Base-by-base conservation (phyloP, 1,284 basidiomycete genomes). In the Volvariella surrecta region DNA sequence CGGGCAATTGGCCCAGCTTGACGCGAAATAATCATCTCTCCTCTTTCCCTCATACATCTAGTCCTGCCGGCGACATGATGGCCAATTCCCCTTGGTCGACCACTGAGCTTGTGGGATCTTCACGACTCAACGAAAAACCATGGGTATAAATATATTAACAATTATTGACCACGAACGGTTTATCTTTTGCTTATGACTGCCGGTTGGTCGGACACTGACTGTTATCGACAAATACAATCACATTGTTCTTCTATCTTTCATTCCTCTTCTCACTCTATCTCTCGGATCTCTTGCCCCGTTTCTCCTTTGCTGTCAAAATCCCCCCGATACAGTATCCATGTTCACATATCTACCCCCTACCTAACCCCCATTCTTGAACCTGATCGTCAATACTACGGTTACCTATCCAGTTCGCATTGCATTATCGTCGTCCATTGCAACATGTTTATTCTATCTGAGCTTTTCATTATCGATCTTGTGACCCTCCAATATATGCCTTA, bases 1-100 rank as follows among this genome's bases (percentile, higher is more conserved):
- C 80, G 21, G 82, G 83, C 24, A 87, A 85, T 57, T 87, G 84
- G 84, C 79, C 68, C 37, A 73, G 62, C 52, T 67, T 82, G 50
- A 59, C 76, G 16, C 73, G 79, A 39, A 70, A 62, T 54, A 73
- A 62, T 54, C 71, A 73, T 55, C 67, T 77, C 46, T 63, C 71
- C 18, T 68, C 79, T 11, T 82, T 76, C 51, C 68, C 75, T 13
- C 70, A 75, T 45, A 70, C 74, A 28, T 66, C 77, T 7, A 73
- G 69, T 50, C 74, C 76, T 2, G 73, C 69, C 28, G 68, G 70
- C 45, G 82, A 82, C 45, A 68, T 68, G 48, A 74, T 70, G 56
- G 60, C 61, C 44, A 75, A 70, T 55, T 35, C 34, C 13, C 75
- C 81, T 24, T 87, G 83, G 83, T 66, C 73, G 10, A 69, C 68